Percentiles rank a stretch among this genome's conserved stretches.
Conservation (phyloP, 2,329 filamentous ascomycete genomes). For the Chalaropsis ovoidea region DNA sequence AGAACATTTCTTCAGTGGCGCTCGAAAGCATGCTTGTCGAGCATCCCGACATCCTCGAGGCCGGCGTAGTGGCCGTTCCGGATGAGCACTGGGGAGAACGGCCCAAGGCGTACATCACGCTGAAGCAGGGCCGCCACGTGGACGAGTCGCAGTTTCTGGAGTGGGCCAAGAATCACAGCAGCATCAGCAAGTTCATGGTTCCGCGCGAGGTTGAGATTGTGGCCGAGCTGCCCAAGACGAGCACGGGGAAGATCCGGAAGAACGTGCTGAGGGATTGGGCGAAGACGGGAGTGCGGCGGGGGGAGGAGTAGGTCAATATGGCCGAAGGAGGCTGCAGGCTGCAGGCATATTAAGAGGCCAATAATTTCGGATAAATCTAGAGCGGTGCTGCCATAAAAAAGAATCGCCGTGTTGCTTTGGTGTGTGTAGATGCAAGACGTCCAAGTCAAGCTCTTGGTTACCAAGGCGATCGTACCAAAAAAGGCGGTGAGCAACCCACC, state of each 20-base stretch:
- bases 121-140: conserved; percentile 55
- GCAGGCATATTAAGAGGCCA: too few relatives aligned
- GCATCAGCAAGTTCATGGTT: conserved; percentile 86
- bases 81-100: conserved; percentile 91
- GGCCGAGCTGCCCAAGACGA: conserved; percentile 86
- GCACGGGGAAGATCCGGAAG: conserved; percentile 94
- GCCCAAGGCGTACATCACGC: conserved; percentile 87
- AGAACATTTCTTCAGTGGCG: conserved; percentile 92
- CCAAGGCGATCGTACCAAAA: background rate
- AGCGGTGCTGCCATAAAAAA: too few relatives aligned
- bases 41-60: conserved; percentile 83
- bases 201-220: conserved; percentile 65
- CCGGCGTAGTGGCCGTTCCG: conserved; percentile 75
- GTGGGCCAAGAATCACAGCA: conserved; percentile 73
- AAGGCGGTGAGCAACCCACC: conserved; percentile 16
- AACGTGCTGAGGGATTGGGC: conserved; percentile 85
- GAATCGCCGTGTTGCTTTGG: too few relatives aligned
- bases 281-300: conserved; percentile 33
- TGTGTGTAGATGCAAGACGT: background rate
- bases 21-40: conserved; percentile 81
- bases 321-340: background rate
- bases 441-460: background rate
- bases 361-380: too few relatives aligned
- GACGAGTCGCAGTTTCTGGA: conserved; percentile 56
- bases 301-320: conserved; percentile 5